Evolutionary conservation across 1,284 basidiomycete species (phyloP).

Genomic region (Trametes hirsuta): DNA sequence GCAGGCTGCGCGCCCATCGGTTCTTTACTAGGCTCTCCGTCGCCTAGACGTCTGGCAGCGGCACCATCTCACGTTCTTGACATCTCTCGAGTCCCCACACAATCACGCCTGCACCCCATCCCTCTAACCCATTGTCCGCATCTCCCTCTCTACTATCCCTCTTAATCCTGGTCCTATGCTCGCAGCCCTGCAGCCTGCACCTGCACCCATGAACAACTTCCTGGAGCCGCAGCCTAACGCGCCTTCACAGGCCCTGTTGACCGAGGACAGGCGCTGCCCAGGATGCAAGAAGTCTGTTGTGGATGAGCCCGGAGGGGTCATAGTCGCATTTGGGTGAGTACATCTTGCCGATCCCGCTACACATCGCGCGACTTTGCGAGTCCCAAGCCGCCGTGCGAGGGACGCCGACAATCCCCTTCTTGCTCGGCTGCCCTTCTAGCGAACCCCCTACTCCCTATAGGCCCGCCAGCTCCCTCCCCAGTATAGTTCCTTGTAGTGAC

Average conservation of each 20-base stretch:
- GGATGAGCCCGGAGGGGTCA: conserved; percentile 82
- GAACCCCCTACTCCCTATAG: background rate
- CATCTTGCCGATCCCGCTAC: conserved; percentile 6
- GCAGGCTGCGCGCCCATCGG: conserved; percentile 15
- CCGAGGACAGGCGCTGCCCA: conserved; percentile 76
- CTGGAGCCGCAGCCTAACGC: conserved; percentile 6
- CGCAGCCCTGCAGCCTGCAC: conserved; percentile 18
- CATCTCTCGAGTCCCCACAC: background rate
- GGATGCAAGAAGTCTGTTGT: conserved; percentile 86
- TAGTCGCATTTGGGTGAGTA: conserved; percentile 88
- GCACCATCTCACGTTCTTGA: conserved; percentile 3
- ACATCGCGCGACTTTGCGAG: background rate
- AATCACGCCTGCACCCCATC: background rate
- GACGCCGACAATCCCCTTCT: background rate
- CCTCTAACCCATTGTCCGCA: background rate
- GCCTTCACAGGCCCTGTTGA: conserved; percentile 20
- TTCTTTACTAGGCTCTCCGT: background rate
- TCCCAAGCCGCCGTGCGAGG: background rate
- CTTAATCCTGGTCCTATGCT: conserved; percentile 12
- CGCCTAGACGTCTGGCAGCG: conserved; percentile 5
- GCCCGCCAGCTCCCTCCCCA: background rate
- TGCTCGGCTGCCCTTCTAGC: conserved; percentile 5
- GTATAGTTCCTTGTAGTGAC: background rate
- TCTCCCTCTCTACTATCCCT: background rate
- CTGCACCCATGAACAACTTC: conserved; percentile 19